These are phyloP conservation scores for Kwoniella sp. DNA, from an alignment of 768 basidiomycete species.

Conservation along the genomic window DNA sequence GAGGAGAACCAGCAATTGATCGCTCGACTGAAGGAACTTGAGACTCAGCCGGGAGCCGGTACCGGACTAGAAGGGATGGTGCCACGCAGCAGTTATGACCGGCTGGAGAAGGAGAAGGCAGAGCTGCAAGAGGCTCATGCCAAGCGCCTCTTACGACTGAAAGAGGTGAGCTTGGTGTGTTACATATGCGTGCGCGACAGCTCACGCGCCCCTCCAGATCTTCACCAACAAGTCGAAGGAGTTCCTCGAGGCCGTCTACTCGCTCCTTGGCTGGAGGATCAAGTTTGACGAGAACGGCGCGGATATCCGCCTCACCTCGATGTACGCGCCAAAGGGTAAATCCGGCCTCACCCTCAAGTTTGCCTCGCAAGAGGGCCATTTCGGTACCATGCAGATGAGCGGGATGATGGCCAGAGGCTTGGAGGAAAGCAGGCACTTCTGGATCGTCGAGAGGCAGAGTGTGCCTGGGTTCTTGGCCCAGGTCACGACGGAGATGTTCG, in stretches of 20 bases:
- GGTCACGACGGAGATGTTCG: slow-evolving; percentile 81
- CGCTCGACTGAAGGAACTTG: slow-evolving; percentile 62
- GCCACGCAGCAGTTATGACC: slow-evolving; percentile 74
- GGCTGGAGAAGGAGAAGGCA: slow-evolving; percentile 63
- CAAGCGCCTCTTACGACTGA: slow-evolving; percentile 70
- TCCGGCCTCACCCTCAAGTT: slow-evolving; percentile 66
- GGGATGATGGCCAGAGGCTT: slow-evolving; percentile 54
- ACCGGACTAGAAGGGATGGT: slow-evolving; percentile 54
- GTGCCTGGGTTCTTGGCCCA: slow-evolving; percentile 85
- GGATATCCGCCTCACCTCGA: slow-evolving; percentile 78
- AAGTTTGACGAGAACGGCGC: slow-evolving; percentile 83
- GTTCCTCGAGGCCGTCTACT: slow-evolving; percentile 83
- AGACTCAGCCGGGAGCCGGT: slow-evolving; percentile 39
- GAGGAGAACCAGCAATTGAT: slow-evolving; percentile 80
- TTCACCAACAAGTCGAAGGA: slow-evolving; percentile 80
- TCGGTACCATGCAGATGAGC: slow-evolving; percentile 48
- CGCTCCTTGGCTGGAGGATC: slow-evolving; percentile 84
- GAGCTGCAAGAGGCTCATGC: slow-evolving; percentile 70
- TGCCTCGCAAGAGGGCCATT: slow-evolving; percentile 49
- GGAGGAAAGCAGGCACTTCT: slow-evolving; percentile 71
- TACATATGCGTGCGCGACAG: neutral
- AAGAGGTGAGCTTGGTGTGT: slow-evolving; percentile 58
- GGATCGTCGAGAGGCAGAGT: slow-evolving; percentile 80
- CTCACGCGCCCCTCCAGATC: slow-evolving; percentile 55
- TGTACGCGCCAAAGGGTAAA: slow-evolving; percentile 78